Evolutionary conservation across 148 eudicot species (phyloP).

Genomic region (Persicaria tinctoria): DNA sequence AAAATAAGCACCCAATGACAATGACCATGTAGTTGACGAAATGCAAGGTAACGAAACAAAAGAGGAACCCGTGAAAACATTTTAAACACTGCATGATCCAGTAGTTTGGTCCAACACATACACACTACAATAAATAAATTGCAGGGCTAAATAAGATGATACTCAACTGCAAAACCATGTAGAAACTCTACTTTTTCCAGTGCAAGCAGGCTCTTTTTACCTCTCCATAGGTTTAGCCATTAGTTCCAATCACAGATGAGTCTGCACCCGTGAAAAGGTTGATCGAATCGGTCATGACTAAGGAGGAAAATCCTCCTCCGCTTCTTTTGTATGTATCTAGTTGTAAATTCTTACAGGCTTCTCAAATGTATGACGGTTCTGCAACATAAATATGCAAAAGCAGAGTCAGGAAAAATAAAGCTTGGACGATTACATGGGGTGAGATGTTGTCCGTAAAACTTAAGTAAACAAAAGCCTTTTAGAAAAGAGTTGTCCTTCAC

Average conservation of each 20-base stretch:
- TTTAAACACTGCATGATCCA: slow-evolving; percentile 1
- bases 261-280: background rate
- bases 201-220: background rate
- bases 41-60: background rate
- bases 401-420: background rate
- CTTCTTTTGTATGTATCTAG: slow-evolving; percentile 10
- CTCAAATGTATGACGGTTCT: slow-evolving; percentile 14
- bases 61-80: background rate
- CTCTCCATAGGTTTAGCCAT: slow-evolving; percentile 4
- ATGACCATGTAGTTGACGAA: background rate
- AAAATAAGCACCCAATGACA: background rate
- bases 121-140: background rate
- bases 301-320: background rate
- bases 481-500: background rate
- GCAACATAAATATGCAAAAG: slow-evolving; percentile 3
- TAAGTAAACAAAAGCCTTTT: background rate
- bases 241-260: background rate
- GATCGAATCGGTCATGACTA: background rate
- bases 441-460: background rate
- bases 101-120: background rate
- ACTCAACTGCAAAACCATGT: background rate
- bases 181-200: background rate
- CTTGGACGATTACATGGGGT: background rate
- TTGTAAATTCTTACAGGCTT: slow-evolving; percentile 17
- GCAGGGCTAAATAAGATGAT: background rate